Base-by-base conservation (phyloP, 1,284 basidiomycete genomes). In the Acaromyces ingoldii region DNA sequence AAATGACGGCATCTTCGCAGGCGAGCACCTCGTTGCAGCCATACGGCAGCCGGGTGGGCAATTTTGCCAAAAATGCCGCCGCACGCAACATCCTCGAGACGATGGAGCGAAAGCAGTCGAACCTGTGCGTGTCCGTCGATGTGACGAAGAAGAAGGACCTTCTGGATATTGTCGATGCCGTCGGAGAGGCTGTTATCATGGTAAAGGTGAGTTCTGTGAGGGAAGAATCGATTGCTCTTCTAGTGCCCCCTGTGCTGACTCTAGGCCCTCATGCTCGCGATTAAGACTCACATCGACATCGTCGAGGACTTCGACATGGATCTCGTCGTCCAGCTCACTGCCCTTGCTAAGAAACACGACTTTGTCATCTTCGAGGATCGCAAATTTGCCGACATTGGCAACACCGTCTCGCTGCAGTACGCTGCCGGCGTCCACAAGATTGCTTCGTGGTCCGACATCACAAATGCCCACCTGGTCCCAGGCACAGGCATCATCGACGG, bases 341-440 rank as follows among this genome's bases (percentile, higher is more conserved):
- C 79, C 41, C 82, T 98, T 10, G 85, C 86, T 71, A 73, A 78
- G 43, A 86, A 88, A 76, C 85, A 95, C 65, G 89, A 97, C 71
- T 98, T 98, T 78, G 77, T 96, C 53, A 93, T 97, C 72, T 99
- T 98, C 65, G 93, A 98, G 78, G 95, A 99, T 79, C 82, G 95
- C 64, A 99, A 99, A 77, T 99, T 99, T 72, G 95, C 95, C 21
- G 95, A 99, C 77, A 98, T 99, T 58, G 93, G 93, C 37, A 97
- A 97, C 79, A 98, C 95, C 1, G 95, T 97, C 57, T 84, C 86
- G 5, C 80, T 96, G 26, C 95, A 99, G 76, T 99, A 99, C 79
- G 87, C 88, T 1, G 83, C 87, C 22, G 95, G 95, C 26, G 83
- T 95, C 11, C 88, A 97, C 80, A 87, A 86, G 71, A 98, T 98